Percentiles rank a stretch among this genome's conserved stretches.
These are phyloP conservation scores for Sicyos baderoa DNA, from an alignment of 306 rosid genomes.

Conservation along the genomic window DNA sequence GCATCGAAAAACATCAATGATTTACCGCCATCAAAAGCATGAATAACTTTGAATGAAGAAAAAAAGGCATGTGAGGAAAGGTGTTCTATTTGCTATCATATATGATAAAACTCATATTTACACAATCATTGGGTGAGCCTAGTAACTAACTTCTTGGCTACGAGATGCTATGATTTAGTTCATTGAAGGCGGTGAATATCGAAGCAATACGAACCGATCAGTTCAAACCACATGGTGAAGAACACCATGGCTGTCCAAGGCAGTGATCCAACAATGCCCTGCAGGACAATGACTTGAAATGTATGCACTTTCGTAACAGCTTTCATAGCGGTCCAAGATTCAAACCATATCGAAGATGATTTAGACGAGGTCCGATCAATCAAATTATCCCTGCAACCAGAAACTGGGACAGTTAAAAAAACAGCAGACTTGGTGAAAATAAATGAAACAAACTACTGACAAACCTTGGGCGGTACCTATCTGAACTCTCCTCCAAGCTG, in stretches of 20 bases:
- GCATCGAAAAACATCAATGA: background rate
- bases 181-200: background rate
- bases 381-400: slow-evolving; percentile 40
- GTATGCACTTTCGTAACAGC: slow-evolving; percentile 67
- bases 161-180: background rate
- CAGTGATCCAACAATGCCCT: slow-evolving; percentile 79
- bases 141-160: slow-evolving; percentile 6
- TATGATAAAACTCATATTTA: background rate
- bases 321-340: slow-evolving; percentile 77
- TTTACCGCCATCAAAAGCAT: background rate
- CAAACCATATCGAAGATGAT: slow-evolving; percentile 54
- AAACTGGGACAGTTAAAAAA: slow-evolving; percentile 21
- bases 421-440: background rate
- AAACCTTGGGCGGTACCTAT: slow-evolving; percentile 3
- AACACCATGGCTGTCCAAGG: slow-evolving; percentile 99
- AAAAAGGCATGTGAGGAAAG: background rate
- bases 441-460: background rate
- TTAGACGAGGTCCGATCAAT: slow-evolving; percentile 35
- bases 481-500: slow-evolving; percentile 16
- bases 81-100: background rate
- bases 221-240: slow-evolving; percentile 99
- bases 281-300: slow-evolving; percentile 82
- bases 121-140: background rate
- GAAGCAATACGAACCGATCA: slow-evolving; percentile 53
- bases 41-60: background rate